phyloP scores from a whole-genome alignment of 2,329 filamentous ascomycete genomes.

The Cladosporium halotolerans region DNA sequence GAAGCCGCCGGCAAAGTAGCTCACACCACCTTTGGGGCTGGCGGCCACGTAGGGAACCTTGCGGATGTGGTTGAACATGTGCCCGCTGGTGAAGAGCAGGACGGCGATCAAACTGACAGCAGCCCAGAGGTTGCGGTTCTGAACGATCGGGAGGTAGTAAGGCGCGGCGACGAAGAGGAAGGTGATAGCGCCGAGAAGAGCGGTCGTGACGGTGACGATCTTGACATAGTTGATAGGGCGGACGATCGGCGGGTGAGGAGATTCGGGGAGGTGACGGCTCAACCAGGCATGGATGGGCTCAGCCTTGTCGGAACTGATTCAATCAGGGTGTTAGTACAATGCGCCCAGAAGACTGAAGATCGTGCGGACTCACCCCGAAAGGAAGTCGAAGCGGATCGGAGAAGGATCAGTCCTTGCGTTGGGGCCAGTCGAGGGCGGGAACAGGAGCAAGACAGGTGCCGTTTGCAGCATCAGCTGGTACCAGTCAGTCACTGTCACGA shows the following conservation, averaged over 20 bases:
- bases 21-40: conserved; percentile 77
- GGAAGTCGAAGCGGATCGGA: conserved; percentile 80
- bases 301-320: conserved; percentile 45
- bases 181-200: conserved; percentile 64
- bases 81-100: conserved; percentile 86
- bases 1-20: conserved; percentile 86
- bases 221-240: conserved; percentile 84
- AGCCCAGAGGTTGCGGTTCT: conserved; percentile 92
- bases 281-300: conserved; percentile 78
- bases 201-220: conserved; percentile 60
- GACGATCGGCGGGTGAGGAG: conserved; percentile 66
- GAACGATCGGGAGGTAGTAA: conserved; percentile 72
- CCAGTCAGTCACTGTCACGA: conserved; percentile 18
- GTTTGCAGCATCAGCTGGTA: conserved; percentile 83
- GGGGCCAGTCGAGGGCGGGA: conserved; percentile 76
- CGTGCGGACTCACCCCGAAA: conserved; percentile 55
- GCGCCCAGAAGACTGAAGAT: not conserved
- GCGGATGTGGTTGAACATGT: conserved; percentile 99
- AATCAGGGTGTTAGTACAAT: conserved; percentile 1
- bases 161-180: conserved; percentile 65
- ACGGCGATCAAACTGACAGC: conserved; percentile 82
- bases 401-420: conserved; percentile 64
- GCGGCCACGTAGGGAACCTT: conserved; percentile 88
- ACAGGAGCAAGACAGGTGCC: conserved; percentile 81
- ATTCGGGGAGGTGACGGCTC: conserved; percentile 65